Evolutionary conservation across 768 basidiomycete genomes (phyloP), one percentile per base, ranked within the genome.

Genomic region (Mycena galericulata): DNA sequence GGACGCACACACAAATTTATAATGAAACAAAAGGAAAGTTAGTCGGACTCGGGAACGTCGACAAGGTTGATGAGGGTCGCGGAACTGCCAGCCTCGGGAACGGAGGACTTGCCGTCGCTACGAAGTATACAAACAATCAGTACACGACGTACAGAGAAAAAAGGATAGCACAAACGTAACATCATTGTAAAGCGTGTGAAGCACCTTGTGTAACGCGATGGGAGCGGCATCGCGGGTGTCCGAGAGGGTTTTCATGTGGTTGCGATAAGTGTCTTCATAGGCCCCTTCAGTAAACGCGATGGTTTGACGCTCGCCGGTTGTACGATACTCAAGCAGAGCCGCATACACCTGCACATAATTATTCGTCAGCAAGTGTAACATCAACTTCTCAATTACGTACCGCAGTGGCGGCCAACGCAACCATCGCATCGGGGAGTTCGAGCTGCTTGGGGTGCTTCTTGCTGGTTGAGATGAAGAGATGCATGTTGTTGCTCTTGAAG

Each of bases 61-160:
- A 49, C 46, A 18, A 65, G 55, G 18, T 50, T 24, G 53, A 65
- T 57, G 24, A 65, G 46, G 26, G 63, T 65, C 27, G 63, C 34
- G 18, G 63, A 65, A 29, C 63, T 65, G 3, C 63, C 63, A 27
- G 45, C n/a, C n/a, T n/a, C n/a, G n/a, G n/a, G n/a, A n/a, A n/a
- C n/a, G n/a, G n/a, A n/a, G n/a, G n/a, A n/a, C n/a, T n/a, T n/a
- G n/a, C n/a, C n/a, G n/a, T n/a, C n/a, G n/a, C n/a, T n/a, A n/a
- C 1, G 55, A 27, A 7, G 63, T 57, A n/a, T 65, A 45, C 2
- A 27, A 26, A 7, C 27, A 18, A 7, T 30, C 12, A 55, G 30
- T 41, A 27, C 12, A 15, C 1, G 45, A n/a, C n/a, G 53, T 64
- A 41, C 3, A 34, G 2, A 43, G 27, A 12, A 15, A 14, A 30